Percentiles rank a stretch among this genome's conserved stretches.
Evolutionary conservation across 129 eudicot genomes (phyloP).

Genomic region (Arctium lappa): DNA sequence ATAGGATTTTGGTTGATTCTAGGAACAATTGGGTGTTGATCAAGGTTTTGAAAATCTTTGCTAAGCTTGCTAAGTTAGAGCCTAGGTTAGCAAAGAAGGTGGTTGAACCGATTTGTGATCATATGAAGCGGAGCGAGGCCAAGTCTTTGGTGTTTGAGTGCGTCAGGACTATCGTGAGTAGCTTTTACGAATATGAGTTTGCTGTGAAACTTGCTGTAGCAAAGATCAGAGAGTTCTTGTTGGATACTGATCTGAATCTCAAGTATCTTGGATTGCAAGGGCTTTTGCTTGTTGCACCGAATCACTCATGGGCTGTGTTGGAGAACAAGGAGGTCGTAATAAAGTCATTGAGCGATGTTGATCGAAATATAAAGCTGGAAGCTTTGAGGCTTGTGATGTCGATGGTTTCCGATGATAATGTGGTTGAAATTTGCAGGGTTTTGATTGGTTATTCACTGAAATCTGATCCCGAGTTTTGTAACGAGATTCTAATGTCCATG

Average conservation of each 20-base stretch:
- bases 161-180: constrained; percentile 61
- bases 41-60: constrained; percentile 82
- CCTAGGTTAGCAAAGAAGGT: constrained; percentile 76
- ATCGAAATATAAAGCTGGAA: constrained; percentile 67
- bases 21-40: constrained; percentile 90
- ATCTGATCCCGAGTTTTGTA: constrained; percentile 86
- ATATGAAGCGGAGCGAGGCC: constrained; percentile 64
- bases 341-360: constrained; percentile 81
- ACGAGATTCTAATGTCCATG: constrained; percentile 70
- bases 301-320: constrained; percentile 70
- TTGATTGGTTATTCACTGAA: constrained; percentile 76
- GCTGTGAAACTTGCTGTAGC: constrained; percentile 79
- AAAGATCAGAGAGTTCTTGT: constrained; percentile 73
- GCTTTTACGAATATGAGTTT: constrained; percentile 66
- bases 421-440: constrained; percentile 74
- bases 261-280: constrained; percentile 93
- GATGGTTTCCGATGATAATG: constrained; percentile 88
- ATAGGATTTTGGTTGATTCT: constrained; percentile 71
- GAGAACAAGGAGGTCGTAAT: constrained; percentile 86
- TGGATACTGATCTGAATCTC: constrained; percentile 74
- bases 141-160: constrained; percentile 93
- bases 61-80: constrained; percentile 66
- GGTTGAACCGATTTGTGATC: constrained; percentile 85
- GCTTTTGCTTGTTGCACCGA: constrained; percentile 46
- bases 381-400: constrained; percentile 78